phyloP scores from a whole-genome alignment of 805 yeast species.

The Clavispora asparagi region DNA sequence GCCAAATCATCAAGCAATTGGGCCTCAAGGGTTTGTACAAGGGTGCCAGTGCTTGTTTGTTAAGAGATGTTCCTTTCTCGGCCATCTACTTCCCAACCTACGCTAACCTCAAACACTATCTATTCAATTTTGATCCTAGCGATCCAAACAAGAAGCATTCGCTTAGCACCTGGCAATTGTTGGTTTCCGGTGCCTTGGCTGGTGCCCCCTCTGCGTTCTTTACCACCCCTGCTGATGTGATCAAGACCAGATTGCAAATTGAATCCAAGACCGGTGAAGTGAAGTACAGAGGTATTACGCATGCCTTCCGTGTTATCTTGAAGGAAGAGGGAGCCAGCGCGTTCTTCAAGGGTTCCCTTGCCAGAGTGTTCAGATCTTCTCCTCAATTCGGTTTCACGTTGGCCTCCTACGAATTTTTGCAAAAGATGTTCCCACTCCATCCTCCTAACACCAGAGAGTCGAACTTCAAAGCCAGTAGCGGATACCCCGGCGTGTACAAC shows the following conservation, averaged over 20 bases:
- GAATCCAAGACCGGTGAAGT: constrained; percentile 75
- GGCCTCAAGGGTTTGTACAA: constrained; percentile 85
- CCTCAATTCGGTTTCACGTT: constrained; percentile 97
- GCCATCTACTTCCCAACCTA: constrained; percentile 97
- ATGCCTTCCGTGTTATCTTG: constrained; percentile 70
- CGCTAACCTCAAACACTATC: constrained; percentile 80
- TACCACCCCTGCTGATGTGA: constrained; percentile 96
- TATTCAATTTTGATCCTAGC: constrained; percentile 78
- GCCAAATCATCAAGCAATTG: constrained; percentile 67
- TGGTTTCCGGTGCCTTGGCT: constrained; percentile 87
- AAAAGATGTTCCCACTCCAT: constrained; percentile 68
- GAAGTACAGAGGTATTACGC: constrained; percentile 67
- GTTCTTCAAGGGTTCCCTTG: constrained; percentile 94
- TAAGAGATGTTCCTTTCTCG: constrained; percentile 94
- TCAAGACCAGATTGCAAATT: constrained; percentile 90
- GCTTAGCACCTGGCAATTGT: constrained; percentile 77
- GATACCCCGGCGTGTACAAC: constrained; percentile 42
- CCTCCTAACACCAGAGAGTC: constrained; percentile 41
- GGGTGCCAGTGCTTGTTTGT: constrained; percentile 86
- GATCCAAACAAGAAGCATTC: constrained; percentile 52
- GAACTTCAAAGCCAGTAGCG: constrained; percentile 38
- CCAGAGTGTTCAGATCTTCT: constrained; percentile 89
- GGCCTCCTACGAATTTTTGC: constrained; percentile 94
- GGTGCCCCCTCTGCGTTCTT: constrained; percentile 97
- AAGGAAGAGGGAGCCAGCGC: constrained; percentile 82